These are phyloP conservation scores for Chlorella sp. DNA, from an alignment of 139 green algal genomes.

Conservation along the genomic window DNA sequence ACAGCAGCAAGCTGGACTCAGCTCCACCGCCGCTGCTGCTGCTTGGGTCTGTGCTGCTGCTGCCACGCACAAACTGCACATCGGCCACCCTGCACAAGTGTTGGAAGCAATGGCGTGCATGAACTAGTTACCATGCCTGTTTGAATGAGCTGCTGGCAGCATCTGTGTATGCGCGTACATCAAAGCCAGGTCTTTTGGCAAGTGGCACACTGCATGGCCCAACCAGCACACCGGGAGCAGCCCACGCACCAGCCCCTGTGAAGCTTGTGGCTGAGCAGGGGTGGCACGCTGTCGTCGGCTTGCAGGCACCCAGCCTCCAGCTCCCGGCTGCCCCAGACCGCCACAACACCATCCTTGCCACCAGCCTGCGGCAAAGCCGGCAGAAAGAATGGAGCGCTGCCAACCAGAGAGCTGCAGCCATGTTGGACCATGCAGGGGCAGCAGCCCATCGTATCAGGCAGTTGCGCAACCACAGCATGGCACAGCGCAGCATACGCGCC, in stretches of 20 bases:
- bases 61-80: constrained; percentile 32
- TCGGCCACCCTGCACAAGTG: constrained; percentile 35
- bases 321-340: constrained; percentile 16
- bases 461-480: background rate
- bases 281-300: background rate
- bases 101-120: no score
- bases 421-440: no score
- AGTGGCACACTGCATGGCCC: no score
- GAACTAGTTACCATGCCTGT: no score
- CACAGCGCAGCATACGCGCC: background rate
- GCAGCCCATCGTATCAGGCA: no score
- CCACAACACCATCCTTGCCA: constrained; percentile 36
- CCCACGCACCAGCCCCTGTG: constrained; percentile 44
- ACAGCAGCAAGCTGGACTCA: constrained; percentile 12
- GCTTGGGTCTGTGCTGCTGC: background rate
- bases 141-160: no score
- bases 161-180: no score
- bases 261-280: constrained; percentile 37
- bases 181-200: no score
- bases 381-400: no score
- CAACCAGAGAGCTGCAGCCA: no score
- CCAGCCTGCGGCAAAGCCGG: background rate
- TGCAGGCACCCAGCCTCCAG: background rate
- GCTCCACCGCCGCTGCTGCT: background rate
- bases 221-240: no score